Conservation (phyloP, 1,284 basidiomycete genomes). For the Microstroma glucosiphilum region DNA sequence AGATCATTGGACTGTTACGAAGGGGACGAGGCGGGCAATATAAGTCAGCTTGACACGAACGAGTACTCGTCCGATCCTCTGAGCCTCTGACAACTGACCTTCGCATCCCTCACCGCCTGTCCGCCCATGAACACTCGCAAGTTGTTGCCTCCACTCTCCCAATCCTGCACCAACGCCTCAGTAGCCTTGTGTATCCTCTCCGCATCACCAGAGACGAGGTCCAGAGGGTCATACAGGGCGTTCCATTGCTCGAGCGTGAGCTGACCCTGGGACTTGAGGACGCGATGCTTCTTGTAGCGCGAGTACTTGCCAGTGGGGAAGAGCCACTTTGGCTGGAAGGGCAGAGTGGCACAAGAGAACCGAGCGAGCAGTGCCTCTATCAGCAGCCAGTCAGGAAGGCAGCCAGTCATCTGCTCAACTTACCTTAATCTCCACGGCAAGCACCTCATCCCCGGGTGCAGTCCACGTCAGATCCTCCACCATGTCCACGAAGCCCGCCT, state of each 20-base stretch:
- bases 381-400: too few relatives aligned
- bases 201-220: neutral
- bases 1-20: too few relatives aligned
- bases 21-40: too few relatives aligned
- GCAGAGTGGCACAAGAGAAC: too few relatives aligned
- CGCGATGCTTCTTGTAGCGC: neutral
- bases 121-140: neutral
- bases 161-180: neutral
- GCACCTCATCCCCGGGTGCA: neutral
- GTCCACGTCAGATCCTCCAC: neutral
- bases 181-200: neutral
- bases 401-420: too few relatives aligned
- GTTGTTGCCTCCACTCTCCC: slow-evolving; percentile 5
- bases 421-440: neutral
- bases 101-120: too few relatives aligned
- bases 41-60: too few relatives aligned
- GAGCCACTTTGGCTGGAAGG: slow-evolving; percentile 1
- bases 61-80: too few relatives aligned
- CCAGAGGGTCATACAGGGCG: neutral
- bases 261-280: neutral
- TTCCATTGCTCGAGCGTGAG: neutral
- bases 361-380: too few relatives aligned
- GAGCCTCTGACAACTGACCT: too few relatives aligned
- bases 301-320: neutral
- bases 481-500: neutral